Base-by-base conservation (phyloP, 164 flowering plant genomes). In the Nelumbo lutea region DNA sequence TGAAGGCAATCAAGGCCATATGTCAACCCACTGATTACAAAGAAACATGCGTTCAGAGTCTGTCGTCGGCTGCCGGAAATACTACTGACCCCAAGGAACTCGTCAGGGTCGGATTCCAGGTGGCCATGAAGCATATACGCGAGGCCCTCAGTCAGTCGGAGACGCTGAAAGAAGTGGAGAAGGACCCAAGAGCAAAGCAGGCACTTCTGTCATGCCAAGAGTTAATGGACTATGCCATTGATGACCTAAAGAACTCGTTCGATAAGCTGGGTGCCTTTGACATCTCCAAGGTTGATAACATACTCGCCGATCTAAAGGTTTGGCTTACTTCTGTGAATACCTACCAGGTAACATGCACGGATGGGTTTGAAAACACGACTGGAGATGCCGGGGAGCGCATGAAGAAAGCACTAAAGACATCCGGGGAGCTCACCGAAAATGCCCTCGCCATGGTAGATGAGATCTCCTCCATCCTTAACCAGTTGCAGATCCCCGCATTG, bases 311-410 rank as follows among this genome's bases (percentile, higher is more conserved):
- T 41, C 70, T 83, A 9, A 72, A 69, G 61, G 77, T 70, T 27
- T 83, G 86, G 87, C 46, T 79, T 42, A 83, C 87, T 40, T 84
- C 85, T 7, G 81, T 83, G 41, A 47, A 83, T 1, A 79, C 91
- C 0, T 83, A 81, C 76, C 84, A 88, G 40, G 76, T 80, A 13
- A 70, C 81, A 1, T 88, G 96, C 57, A 27, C 84, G 7, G 91
- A 90, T 11, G 90, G 83, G 3, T 85, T 91, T 65, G 59, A 84
- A 48, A 77, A 84, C 76, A 79, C 86, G 1, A 81, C 83, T 14
- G 68, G 74, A 8, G 64, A 69, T 39, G 68, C 76, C 3, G 81
- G 78, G 0, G 70, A 69, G 42, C 74, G 78, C 38, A 85, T 88
- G 89, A 79, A 73, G 76, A 41, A 73, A n/a, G 70, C 77, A 0